Conservation (phyloP, 2,329 filamentous ascomycete species). For the Stagonosporopsis cucurbitacearum region DNA sequence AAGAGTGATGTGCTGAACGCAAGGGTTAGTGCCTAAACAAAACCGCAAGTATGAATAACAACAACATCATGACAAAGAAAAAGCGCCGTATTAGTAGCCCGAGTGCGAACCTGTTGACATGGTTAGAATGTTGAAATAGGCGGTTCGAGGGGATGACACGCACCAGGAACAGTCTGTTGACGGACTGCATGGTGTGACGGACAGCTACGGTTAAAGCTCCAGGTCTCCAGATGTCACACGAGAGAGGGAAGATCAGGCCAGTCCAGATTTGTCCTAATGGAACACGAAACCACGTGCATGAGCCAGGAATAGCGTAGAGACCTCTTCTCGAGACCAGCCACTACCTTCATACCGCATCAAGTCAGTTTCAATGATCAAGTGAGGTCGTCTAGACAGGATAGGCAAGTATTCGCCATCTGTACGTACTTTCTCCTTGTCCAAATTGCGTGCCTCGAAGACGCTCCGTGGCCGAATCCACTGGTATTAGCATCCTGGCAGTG, state of each 20-base stretch:
- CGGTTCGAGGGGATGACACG: background rate
- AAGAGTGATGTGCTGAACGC: constrained; percentile 49
- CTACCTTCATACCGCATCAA: constrained; percentile 35
- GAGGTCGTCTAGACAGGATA: constrained; percentile 27
- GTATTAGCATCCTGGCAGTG: constrained; percentile 13
- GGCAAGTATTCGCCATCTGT: constrained; percentile 38
- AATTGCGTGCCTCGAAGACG: background rate
- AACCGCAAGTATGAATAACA: constrained; percentile 21
- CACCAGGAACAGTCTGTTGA: background rate
- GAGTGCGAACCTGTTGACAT: background rate
- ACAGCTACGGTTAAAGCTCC: background rate
- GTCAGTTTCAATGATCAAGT: constrained; percentile 43
- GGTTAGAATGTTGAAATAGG: background rate
- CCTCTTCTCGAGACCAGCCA: constrained; percentile 14
- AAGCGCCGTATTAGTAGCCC: constrained; percentile 49
- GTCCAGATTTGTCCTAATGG: background rate
- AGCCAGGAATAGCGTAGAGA: background rate
- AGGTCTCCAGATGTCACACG: background rate
- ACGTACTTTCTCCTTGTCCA: constrained; percentile 37
- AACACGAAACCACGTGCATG: background rate
- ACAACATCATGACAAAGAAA: constrained; percentile 32
- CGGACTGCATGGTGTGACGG: background rate
- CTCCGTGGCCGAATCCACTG: constrained; percentile 13
- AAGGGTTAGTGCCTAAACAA: constrained; percentile 47
- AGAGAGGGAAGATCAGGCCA: background rate